Percentiles rank a stretch among this genome's conserved stretches.
Conservation (phyloP, 331 rosid species). For the Spiraea crenata region DNA sequence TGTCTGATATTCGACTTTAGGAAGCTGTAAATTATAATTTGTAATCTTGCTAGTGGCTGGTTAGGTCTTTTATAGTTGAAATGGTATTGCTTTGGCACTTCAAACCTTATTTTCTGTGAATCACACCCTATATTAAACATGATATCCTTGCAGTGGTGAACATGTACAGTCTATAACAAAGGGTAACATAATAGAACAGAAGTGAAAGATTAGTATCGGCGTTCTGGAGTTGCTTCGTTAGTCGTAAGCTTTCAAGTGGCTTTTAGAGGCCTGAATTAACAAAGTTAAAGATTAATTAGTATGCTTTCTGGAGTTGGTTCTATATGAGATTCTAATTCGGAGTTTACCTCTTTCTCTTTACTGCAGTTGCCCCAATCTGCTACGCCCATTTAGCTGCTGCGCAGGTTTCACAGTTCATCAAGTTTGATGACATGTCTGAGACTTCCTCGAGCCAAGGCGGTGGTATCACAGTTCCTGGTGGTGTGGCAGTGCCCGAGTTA, state of each 20-base stretch:
- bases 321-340: background rate
- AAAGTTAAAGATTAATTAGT: too few relatives aligned
- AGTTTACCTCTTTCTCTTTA: background rate
- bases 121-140: too few relatives aligned
- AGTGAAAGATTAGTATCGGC: too few relatives aligned
- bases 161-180: too few relatives aligned
- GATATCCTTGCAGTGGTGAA: too few relatives aligned
- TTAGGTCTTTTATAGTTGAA: too few relatives aligned
- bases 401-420: conserved; percentile 26
- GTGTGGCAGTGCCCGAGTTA: conserved; percentile 2
- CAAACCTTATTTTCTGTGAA: too few relatives aligned
- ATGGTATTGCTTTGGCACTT: too few relatives aligned
- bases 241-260: background rate
- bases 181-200: too few relatives aligned
- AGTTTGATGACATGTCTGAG: conserved; percentile 9
- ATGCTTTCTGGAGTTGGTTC: background rate
- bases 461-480: conserved; percentile 1
- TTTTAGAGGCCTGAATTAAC: too few relatives aligned
- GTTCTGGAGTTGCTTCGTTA: background rate
- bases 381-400: conserved; percentile 49
- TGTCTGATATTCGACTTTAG: background rate
- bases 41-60: too few relatives aligned
- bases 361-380: conserved; percentile 79
- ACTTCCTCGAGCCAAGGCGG: conserved; percentile 1
- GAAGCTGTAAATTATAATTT: too few relatives aligned